Evolutionary conservation across 371 early-diverging fungal species (phyloP).

Genomic region (Funneliformis caledonium): DNA sequence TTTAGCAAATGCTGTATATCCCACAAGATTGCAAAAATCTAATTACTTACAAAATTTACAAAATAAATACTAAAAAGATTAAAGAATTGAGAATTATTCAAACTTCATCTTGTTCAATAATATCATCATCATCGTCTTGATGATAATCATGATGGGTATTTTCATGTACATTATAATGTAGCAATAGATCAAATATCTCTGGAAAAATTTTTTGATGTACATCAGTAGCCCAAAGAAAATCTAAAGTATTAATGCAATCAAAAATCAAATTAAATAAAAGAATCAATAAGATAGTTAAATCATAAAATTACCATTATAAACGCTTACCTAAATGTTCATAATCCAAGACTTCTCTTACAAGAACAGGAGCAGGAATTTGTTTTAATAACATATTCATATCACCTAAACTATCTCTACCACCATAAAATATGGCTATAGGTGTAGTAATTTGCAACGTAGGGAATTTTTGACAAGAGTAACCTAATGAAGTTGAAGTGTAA

Average conservation of each 20-base stretch:
- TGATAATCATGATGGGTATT: neutral
- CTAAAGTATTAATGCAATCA: neutral
- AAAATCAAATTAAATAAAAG: neutral
- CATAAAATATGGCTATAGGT: slow-evolving; percentile 89
- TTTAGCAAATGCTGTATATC: too few relatives aligned
- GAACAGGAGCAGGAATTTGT: slow-evolving; percentile 62
- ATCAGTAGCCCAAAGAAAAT: slow-evolving; percentile 32
- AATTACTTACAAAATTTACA: too few relatives aligned
- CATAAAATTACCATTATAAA: neutral
- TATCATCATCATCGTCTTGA: neutral
- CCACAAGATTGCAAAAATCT: too few relatives aligned
- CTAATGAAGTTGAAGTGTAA: slow-evolving; percentile 50
- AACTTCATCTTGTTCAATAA: neutral
- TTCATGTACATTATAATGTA: slow-evolving; percentile 23
- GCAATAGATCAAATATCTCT: slow-evolving; percentile 29
- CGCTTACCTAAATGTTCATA: slow-evolving; percentile 73
- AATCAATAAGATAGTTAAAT: neutral
- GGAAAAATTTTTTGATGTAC: slow-evolving; percentile 25
- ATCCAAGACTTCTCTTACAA: slow-evolving; percentile 63
- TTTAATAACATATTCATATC: slow-evolving; percentile 68
- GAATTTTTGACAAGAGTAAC: slow-evolving; percentile 65
- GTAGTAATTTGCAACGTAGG: slow-evolving; percentile 86
- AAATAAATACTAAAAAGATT: too few relatives aligned
- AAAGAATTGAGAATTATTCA: neutral
- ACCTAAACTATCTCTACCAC: slow-evolving; percentile 83